Base-by-base conservation (phyloP, 2,329 filamentous ascomycete genomes). In the Trichoderma citrinoviride region DNA sequence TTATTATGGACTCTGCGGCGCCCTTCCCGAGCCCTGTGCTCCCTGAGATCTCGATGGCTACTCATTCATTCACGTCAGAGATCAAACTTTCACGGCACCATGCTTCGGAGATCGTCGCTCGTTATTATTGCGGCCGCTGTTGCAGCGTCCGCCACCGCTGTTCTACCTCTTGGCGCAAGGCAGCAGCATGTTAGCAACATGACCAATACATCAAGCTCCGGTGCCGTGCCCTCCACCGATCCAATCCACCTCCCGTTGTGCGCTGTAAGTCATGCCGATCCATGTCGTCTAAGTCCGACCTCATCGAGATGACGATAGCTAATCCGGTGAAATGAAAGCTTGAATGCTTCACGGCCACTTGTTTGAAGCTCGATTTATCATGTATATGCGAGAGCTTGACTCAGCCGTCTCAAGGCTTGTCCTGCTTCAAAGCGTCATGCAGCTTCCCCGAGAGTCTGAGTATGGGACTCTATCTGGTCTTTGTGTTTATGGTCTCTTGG, bases 341-440 rank as follows among this genome's bases (percentile, higher is more conserved):
- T 25, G 19, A 40, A n/a, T 65, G 63, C 41, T 50, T 65, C 19
- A 46, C 47, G 2, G 14, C 44, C 8, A 15, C 41, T 23, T 65
- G 63, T 41, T 37, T 40, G 3, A 49, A 54, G 3, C 37, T 50
- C 37, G 63, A 60, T 60, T 27, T 40, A 33, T 37, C 63, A 4
- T 65, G 63, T 21, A 21, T 60, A 41, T 65, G 63, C 55, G 50
- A 44, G 54, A 46, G 49, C 41, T 44, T 44, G 40, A 27, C 55
- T 25, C 37, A 27, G 10, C 27, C 37, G n/a, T 40, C 63, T 25
- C 27, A 52, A 25, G 49, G 10, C 15, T 19, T 57, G 3, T 46
- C 63, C 7, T 65, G 63, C 63, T 41, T 65, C 23, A 40, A 54
- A 12, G 6, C 55, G 37, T 60, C 54, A 37, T 65, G 63, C 55